Base-by-base conservation (phyloP, 2,329 filamentous ascomycete genomes). In the Cytospora piceicola region DNA sequence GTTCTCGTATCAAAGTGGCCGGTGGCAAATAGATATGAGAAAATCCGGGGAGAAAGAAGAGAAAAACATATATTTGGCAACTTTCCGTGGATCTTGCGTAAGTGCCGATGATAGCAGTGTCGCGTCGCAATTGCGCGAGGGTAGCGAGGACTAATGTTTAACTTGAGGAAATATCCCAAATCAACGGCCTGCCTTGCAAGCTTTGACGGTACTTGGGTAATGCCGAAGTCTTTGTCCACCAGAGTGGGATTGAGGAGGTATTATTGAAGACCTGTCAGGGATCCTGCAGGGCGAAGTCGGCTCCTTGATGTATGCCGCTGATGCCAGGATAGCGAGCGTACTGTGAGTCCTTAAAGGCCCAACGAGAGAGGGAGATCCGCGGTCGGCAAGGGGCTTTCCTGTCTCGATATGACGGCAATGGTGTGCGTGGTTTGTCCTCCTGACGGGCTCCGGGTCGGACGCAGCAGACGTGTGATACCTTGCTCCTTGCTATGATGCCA, bases 101-200 rank as follows among this genome's bases (percentile, higher is more conserved):
- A 61, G 30, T 39, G 61, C 15, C 53, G 65, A 58, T 55, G 65
- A 64, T 55, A 24, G 61, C 61, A 49, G 63, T 67, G 66, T 67
- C 66, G 63, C 66, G 66, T 65, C 63, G 66, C 57, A 64, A 65
- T 67, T 65, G 66, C 66, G 66, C 55, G 53, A 67, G 32, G 55
- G 46, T 63, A 60, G 61, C 61, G 56, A 42, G 65, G 53, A 61
- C 32, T 64, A 52, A 32, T 57, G 58, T 54, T 62, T 54, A 63
- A 52, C 46, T 34, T 11, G 15, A 15, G 12, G 34, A 36, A 63
- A 58, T 66, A 60, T 42, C 27, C 49, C 55, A 58, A 53, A 52
- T n/a, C 65, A 67, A 67, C 61, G 61, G 61, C 61, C 55, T 67
- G 65, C 61, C 65, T 67, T 67, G 65, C 65, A 67, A 64, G 61